Conservation (phyloP, 805 yeast genomes). For the Ogataea trehaloabstinens region DNA sequence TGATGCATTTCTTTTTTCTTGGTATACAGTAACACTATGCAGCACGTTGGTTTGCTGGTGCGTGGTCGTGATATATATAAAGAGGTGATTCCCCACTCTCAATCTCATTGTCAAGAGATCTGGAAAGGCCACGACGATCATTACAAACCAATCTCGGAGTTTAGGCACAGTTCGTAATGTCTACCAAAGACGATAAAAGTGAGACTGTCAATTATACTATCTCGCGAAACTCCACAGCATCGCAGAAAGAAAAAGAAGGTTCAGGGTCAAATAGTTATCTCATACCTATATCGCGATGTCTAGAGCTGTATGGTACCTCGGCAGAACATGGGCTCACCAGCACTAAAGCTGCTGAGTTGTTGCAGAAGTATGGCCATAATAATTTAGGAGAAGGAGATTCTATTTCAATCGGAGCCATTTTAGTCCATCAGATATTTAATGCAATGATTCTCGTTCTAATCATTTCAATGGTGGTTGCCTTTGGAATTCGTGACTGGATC, state of each 20-base stretch:
- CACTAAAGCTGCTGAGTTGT: conserved; percentile 29
- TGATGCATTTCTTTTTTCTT: not conserved
- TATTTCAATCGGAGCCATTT: conserved; percentile 51
- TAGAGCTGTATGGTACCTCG: conserved; percentile 34
- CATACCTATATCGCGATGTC: conserved; percentile 18
- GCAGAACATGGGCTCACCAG: conserved; percentile 46
- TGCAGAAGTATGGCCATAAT: conserved; percentile 52
- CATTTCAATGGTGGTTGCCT: conserved; percentile 66
- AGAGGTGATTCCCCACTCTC: not conserved
- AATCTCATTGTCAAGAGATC: not conserved
- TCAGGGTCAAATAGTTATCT: conserved; percentile 12
- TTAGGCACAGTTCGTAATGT: not conserved
- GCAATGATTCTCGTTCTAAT: conserved; percentile 77
- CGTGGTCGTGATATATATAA: too few species aligned
- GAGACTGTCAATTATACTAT: not conserved
- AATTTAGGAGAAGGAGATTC: conserved; percentile 57
- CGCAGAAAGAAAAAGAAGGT: conserved; percentile 7
- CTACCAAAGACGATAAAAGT: conserved; percentile 2
- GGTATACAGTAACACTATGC: not conserved
- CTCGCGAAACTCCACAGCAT: conserved; percentile 1
- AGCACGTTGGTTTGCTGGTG: too few species aligned
- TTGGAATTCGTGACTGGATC: conserved; percentile 75
- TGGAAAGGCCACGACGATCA: not conserved
- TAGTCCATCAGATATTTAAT: conserved; percentile 67
- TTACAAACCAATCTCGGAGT: not conserved